Evolutionary conservation across 75 land plant species (phyloP), one percentile per base, ranked within the genome.

Genomic region (Adiantum capillusveneris): DNA sequence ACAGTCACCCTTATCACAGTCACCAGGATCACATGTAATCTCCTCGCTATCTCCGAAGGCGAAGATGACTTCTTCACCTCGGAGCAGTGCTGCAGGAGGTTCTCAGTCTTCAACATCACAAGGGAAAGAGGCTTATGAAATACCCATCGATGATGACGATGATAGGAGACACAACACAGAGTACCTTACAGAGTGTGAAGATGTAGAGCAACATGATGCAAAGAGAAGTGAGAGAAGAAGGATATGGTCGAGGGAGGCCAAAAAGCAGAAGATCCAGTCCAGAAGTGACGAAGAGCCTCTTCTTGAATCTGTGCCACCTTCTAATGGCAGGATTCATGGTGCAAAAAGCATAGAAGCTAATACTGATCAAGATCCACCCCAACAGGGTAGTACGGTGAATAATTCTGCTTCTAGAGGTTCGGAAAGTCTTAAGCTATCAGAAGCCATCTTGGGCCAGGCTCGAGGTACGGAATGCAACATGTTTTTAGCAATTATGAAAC

Each of bases 1-100:
- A 1, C 49, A 21, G 64, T 70, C 81, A 62, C 51, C 20, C 20
- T 57, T 27, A 3, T 64, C 67, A 42, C 65, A 62, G 16, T 46
- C 41, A n/a, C 66, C 70, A 25, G 64, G 44, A 11, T 66, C 74
- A 3, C 59, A 58, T 62, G 9, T 3, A 9, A 34, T 9, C 3
- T n/a, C n/a, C n/a, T n/a, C n/a, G n/a, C n/a, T n/a, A n/a, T n/a
- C n/a, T n/a, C n/a, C n/a, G n/a, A n/a, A n/a, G n/a, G n/a, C n/a
- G n/a, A n/a, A n/a, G n/a, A n/a, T n/a, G n/a, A n/a, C n/a, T n/a
- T n/a, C n/a, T n/a, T 34, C 37, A 9, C 37, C 3, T 34, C 37
- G 9, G 37, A 34, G 37, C 37, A 34, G 37, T 34, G 3, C 37
- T 34, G 7, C 3, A 3, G 3, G 7, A 34, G 7, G 9, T 9